These are phyloP conservation scores for Debaryomyces sp. DNA, from an alignment of 1,139 yeast species.

Conservation along the genomic window DNA sequence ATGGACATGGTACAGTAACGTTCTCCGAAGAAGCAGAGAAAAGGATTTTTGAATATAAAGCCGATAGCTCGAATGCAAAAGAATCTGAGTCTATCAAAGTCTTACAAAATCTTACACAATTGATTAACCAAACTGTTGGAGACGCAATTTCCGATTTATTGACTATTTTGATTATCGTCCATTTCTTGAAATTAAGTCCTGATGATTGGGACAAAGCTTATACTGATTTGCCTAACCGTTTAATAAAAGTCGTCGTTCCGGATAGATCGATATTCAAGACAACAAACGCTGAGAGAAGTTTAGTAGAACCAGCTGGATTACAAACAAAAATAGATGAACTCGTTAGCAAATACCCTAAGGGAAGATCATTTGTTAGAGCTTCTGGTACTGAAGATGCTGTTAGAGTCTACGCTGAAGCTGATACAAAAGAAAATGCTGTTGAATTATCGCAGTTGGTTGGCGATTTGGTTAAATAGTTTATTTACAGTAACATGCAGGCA, in stretches of 20 bases:
- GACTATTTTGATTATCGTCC: constrained; percentile 68
- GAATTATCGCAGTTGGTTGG: constrained; percentile 37
- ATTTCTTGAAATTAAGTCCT: constrained; percentile 58
- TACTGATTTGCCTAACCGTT: constrained; percentile 81
- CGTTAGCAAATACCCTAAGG: constrained; percentile 60
- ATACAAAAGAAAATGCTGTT: constrained; percentile 38
- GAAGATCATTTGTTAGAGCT: constrained; percentile 93
- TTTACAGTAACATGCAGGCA: neutral
- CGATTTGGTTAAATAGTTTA: constrained; percentile 27
- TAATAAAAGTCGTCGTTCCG: constrained; percentile 78
- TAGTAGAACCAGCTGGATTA: constrained; percentile 75
- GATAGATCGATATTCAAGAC: constrained; percentile 82
- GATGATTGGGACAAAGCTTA: constrained; percentile 77
- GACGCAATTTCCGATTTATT: constrained; percentile 92
- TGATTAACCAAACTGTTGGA: constrained; percentile 96
- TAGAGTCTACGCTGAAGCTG: constrained; percentile 92
- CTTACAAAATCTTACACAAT: constrained; percentile 58
- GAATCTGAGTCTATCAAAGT: constrained; percentile 50
- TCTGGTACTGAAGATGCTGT: constrained; percentile 99
- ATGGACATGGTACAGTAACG: constrained; percentile 98
- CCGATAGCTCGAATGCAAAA: constrained; percentile 21
- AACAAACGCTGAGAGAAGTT: constrained; percentile 85
- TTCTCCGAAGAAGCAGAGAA: constrained; percentile 64
- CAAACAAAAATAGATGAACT: constrained; percentile 71
- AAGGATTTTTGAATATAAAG: constrained; percentile 28